Percentiles rank a stretch among this genome's conserved stretches.
Evolutionary conservation across 2,329 filamentous ascomycete species (phyloP).

Genomic region (Microcera coccophila): DNA sequence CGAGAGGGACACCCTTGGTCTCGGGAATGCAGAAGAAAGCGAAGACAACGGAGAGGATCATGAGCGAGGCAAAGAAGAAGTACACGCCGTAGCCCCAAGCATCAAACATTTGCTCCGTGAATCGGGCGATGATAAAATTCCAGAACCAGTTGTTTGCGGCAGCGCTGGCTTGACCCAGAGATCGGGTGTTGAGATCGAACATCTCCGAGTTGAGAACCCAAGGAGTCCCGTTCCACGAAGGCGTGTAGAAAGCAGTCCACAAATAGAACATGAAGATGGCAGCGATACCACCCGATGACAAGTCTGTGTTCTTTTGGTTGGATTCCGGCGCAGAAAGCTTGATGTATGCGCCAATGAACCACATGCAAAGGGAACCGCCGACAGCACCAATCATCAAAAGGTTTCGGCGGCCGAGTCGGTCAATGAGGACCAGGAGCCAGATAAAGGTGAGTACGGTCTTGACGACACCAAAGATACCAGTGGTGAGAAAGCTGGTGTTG

Average conservation of each 20-base stretch:
- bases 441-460: constrained; percentile 66
- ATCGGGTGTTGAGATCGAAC: constrained; percentile 61
- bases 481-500: constrained; percentile 52
- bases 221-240: constrained; percentile 67
- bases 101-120: constrained; percentile 63
- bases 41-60: constrained; percentile 55
- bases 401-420: constrained; percentile 51
- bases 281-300: constrained; percentile 53
- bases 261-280: constrained; percentile 65
- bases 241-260: constrained; percentile 60
- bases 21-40: constrained; percentile 62
- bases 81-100: constrained; percentile 61
- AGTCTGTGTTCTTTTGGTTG: constrained; percentile 35
- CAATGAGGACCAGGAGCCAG: constrained; percentile 67
- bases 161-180: constrained; percentile 68
- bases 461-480: constrained; percentile 73
- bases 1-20: constrained; percentile 62
- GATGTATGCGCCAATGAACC: constrained; percentile 48
- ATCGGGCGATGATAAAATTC: constrained; percentile 66
- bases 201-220: constrained; percentile 77
- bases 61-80: constrained; percentile 64
- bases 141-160: constrained; percentile 69
- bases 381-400: constrained; percentile 61
- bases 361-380: constrained; percentile 65
- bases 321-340: constrained; percentile 41